These are phyloP conservation scores for Penicillium roqueforti DNA, from an alignment of 495 filamentous ascomycete genomes.

Conservation along the genomic window DNA sequence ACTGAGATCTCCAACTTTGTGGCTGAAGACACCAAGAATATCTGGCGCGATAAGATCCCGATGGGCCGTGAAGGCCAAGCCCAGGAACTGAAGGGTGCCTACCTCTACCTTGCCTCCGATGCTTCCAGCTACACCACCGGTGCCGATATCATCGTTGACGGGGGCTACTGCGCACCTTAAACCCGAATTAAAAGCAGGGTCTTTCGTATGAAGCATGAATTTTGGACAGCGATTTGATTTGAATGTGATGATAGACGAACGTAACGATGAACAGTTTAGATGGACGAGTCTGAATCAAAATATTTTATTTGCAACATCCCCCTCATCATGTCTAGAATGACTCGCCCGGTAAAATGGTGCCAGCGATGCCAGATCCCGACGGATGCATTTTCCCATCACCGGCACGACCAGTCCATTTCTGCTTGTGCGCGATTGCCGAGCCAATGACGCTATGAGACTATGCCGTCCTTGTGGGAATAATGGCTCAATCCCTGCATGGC, in stretches of 20 bases:
- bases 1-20: conserved; percentile 80
- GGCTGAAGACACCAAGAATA: conserved; percentile 61
- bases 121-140: conserved; percentile 82
- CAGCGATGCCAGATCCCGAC: background rate
- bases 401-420: background rate
- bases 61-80: conserved; percentile 59
- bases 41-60: conserved; percentile 78
- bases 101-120: conserved; percentile 82
- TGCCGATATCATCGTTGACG: conserved; percentile 67
- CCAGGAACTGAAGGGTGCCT: conserved; percentile 82
- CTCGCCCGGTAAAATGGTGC: background rate
- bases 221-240: background rate
- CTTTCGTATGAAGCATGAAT: background rate
- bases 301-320: background rate
- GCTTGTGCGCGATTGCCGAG: conserved; percentile 2
- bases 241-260: background rate
- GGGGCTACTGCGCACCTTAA: conserved; percentile 45
- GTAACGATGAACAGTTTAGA: background rate
- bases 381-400: background rate
- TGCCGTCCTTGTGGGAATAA: background rate
- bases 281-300: background rate
- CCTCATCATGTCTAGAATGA: background rate
- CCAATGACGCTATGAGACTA: background rate
- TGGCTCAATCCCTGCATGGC: background rate
- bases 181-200: background rate